Evolutionary conservation across 352 stramenopile genomes (phyloP).

Genomic region (Stephanocyclus meneghinianus): DNA sequence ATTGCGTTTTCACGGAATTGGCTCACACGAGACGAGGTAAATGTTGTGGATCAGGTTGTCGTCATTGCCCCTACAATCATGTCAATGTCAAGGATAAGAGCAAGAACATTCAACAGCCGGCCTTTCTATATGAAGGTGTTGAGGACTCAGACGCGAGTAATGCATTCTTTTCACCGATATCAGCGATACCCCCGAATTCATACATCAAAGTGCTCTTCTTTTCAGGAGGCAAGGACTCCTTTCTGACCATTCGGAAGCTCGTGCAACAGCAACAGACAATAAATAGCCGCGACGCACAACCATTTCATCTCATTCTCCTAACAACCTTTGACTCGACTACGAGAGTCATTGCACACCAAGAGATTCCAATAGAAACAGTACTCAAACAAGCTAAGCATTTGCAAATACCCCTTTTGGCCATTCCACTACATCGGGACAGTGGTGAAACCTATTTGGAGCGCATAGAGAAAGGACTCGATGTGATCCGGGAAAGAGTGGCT

Average conservation of each 20-base stretch:
- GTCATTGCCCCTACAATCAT: constrained; percentile 89
- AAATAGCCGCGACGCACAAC: constrained; percentile 3
- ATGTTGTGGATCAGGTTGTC: constrained; percentile 88
- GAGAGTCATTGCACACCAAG: constrained; percentile 86
- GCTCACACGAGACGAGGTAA: constrained; percentile 83
- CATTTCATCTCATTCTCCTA: constrained; percentile 82
- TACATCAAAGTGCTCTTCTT: constrained; percentile 87
- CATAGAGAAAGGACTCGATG: constrained; percentile 51
- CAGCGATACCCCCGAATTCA: constrained; percentile 21
- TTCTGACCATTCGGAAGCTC: constrained; percentile 81
- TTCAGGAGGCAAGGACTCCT: constrained; percentile 89
- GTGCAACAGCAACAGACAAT: constrained; percentile 64
- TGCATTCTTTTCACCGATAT: constrained; percentile 31
- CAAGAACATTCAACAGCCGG: constrained; percentile 64
- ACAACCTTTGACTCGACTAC: constrained; percentile 86
- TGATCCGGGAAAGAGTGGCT: constrained; percentile 54
- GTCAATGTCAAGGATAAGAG: constrained; percentile 81
- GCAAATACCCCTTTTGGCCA: constrained; percentile 83
- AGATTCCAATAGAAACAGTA: constrained; percentile 83
- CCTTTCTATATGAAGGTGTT: constrained; percentile 52
- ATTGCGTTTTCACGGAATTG: constrained; percentile 87
- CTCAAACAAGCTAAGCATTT: constrained; percentile 83
- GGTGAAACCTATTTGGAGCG: constrained; percentile 63
- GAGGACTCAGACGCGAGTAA: constrained; percentile 1
- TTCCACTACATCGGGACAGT: constrained; percentile 66